phyloP scores from a whole-genome alignment of 129 eudicot species.

The Sambucus nigra region DNA sequence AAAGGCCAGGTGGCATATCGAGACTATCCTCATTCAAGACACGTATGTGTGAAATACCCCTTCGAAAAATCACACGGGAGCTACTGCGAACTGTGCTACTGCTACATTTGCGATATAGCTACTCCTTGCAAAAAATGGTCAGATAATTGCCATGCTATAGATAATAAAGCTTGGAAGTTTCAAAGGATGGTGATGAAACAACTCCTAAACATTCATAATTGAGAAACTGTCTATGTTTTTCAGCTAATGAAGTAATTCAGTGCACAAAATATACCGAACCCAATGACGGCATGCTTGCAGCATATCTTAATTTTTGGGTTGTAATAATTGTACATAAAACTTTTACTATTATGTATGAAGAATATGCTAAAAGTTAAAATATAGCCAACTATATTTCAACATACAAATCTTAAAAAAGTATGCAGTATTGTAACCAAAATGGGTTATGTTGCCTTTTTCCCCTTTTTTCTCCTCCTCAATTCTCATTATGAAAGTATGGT shows the following conservation, averaged over 20 bases:
- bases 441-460: too few species aligned
- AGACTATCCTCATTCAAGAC: conserved; percentile 84
- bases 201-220: background rate
- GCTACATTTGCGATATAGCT: conserved; percentile 62
- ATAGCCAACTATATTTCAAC: too few species aligned
- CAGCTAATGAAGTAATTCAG: background rate
- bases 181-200: conserved; percentile 18
- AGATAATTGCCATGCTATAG: conserved; percentile 68
- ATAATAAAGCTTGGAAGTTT: conserved; percentile 45
- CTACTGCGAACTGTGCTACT: conserved; percentile 61
- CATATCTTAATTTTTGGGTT: too few species aligned
- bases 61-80: conserved; percentile 57
- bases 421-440: too few species aligned
- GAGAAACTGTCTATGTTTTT: background rate
- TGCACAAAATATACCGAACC: background rate
- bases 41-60: conserved; percentile 49
- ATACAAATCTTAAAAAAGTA: too few species aligned
- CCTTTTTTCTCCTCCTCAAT: too few species aligned
- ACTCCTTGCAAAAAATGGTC: conserved; percentile 70
- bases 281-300: too few species aligned
- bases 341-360: too few species aligned
- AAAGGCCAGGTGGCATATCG: conserved; percentile 87
- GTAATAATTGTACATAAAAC: too few species aligned
- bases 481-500: too few species aligned
- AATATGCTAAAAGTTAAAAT: too few species aligned